phyloP scores from a whole-genome alignment of 2,329 filamentous ascomycete genomes.

The Colletotrichum lupini region DNA sequence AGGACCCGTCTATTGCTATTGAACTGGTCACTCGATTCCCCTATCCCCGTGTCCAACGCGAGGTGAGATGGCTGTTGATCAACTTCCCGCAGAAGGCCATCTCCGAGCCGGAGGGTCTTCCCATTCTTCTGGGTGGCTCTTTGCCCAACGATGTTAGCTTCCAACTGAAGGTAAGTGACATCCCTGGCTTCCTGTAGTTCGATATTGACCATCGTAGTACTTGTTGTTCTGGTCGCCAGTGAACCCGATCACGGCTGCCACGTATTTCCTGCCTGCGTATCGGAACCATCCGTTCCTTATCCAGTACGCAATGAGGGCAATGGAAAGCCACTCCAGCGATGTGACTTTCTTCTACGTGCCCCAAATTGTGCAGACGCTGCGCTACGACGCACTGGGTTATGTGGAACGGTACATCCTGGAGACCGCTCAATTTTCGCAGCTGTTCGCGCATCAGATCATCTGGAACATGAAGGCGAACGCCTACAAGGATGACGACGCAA shows the following conservation, averaged over 20 bases:
- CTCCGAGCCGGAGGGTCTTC: slow-evolving; percentile 82
- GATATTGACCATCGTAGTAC: slow-evolving; percentile 67
- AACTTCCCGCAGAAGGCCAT: slow-evolving; percentile 87
- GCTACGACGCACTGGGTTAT: slow-evolving; percentile 93
- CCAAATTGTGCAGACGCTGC: slow-evolving; percentile 94
- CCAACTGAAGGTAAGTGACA: slow-evolving; percentile 78
- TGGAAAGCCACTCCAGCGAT: slow-evolving; percentile 96
- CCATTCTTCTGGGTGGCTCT: slow-evolving; percentile 81
- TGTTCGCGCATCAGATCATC: slow-evolving; percentile 99
- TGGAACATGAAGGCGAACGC: slow-evolving; percentile 99
- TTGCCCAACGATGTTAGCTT: slow-evolving; percentile 83
- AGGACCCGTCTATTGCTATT: slow-evolving; percentile 87
- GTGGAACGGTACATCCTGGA: slow-evolving; percentile 97
- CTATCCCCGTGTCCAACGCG: slow-evolving; percentile 75
- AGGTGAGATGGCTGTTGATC: slow-evolving; percentile 83
- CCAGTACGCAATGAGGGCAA: slow-evolving; percentile 94
- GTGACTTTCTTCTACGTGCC: slow-evolving; percentile 99
- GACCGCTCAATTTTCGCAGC: slow-evolving; percentile 95
- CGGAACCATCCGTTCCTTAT: slow-evolving; percentile 92
- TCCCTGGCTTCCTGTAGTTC: background rate
- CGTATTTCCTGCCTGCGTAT: slow-evolving; percentile 92
- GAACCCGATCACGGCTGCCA: slow-evolving; percentile 92
- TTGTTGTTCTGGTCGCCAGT: slow-evolving; percentile 92
- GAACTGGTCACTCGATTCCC: slow-evolving; percentile 85
- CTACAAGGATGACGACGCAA: slow-evolving; percentile 95